Evolutionary conservation across 192 early-diverging fungal species (phyloP).

Genomic region (Backusella westeae): DNA sequence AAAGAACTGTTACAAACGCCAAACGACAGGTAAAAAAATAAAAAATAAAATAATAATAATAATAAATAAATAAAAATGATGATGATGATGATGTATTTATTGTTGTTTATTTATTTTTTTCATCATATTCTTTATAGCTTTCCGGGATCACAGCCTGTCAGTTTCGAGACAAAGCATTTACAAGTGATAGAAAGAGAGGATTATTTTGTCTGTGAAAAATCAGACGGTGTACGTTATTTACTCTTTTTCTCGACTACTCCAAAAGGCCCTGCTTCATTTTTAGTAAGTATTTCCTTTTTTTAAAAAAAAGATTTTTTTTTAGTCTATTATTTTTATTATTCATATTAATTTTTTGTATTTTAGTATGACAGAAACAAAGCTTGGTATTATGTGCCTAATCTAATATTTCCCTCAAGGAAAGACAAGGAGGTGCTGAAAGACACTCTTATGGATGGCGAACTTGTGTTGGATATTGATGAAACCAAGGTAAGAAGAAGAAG

Average conservation of each 20-base stretch:
- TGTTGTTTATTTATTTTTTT: background rate
- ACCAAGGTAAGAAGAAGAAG: slow-evolving; percentile 37
- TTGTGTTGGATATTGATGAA: slow-evolving; percentile 61
- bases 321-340: background rate
- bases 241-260: slow-evolving; percentile 46
- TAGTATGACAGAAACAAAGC: slow-evolving; percentile 71
- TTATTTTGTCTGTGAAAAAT: slow-evolving; percentile 62
- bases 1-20: slow-evolving; percentile 28
- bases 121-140: slow-evolving; percentile 40
- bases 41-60: background rate
- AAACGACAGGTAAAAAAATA: slow-evolving; percentile 27
- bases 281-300: slow-evolving; percentile 36
- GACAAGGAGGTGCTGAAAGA: slow-evolving; percentile 55
- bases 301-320: background rate
- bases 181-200: slow-evolving; percentile 48
- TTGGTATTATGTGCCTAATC: slow-evolving; percentile 60
- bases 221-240: slow-evolving; percentile 48
- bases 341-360: background rate
- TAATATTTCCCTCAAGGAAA: slow-evolving; percentile 50
- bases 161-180: slow-evolving; percentile 49
- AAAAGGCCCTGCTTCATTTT: slow-evolving; percentile 56
- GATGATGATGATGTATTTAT: background rate
- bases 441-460: slow-evolving; percentile 76
- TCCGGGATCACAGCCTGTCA: slow-evolving; percentile 61
- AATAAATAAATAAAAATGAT: background rate